A percentile compares a stretch with the other conserved stretches of the same genome.
These are phyloP conservation scores for Hyphopichia burtonii DNA, from an alignment of 1,139 yeast species.

Conservation along the genomic window DNA sequence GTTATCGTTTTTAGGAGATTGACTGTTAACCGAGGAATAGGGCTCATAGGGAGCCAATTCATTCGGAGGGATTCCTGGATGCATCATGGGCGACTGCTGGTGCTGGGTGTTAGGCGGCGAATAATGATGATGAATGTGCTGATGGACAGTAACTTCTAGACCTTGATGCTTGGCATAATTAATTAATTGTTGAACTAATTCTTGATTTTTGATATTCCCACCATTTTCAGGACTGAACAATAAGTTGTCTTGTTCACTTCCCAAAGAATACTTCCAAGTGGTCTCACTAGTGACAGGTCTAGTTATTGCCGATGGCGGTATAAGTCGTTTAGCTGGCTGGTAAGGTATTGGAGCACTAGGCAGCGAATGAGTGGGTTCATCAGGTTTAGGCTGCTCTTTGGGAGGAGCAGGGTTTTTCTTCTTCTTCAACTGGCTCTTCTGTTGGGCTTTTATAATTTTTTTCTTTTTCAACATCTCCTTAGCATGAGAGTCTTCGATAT, in stretches of 20 bases:
- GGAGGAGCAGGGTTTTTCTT: too few relatives aligned
- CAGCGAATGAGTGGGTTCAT: too few relatives aligned
- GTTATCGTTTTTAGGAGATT: neutral
- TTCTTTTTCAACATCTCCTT: neutral
- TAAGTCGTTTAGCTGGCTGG: neutral
- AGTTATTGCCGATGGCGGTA: slow-evolving; percentile 5
- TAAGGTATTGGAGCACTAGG: neutral
- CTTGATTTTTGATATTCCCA: slow-evolving; percentile 53
- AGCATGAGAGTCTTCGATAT: neutral
- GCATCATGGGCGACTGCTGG: neutral
- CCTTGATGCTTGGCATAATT: slow-evolving; percentile 61
- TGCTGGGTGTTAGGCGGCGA: slow-evolving; percentile 25
- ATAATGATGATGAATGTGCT: slow-evolving; percentile 77
- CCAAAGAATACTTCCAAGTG: slow-evolving; percentile 36
- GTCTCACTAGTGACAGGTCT: slow-evolving; percentile 15
- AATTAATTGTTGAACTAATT: slow-evolving; percentile 54
- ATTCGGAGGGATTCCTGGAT: neutral
- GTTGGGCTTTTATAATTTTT: neutral
- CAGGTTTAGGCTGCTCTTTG: too few relatives aligned
- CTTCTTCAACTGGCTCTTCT: neutral
- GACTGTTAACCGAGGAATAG: neutral
- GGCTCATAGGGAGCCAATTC: neutral
- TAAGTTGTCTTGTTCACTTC: slow-evolving; percentile 8
- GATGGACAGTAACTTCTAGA: slow-evolving; percentile 72
- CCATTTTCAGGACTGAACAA: slow-evolving; percentile 30